These are phyloP conservation scores for Boeremia exigua DNA, from an alignment of 2,329 filamentous ascomycete species.

Conservation along the genomic window DNA sequence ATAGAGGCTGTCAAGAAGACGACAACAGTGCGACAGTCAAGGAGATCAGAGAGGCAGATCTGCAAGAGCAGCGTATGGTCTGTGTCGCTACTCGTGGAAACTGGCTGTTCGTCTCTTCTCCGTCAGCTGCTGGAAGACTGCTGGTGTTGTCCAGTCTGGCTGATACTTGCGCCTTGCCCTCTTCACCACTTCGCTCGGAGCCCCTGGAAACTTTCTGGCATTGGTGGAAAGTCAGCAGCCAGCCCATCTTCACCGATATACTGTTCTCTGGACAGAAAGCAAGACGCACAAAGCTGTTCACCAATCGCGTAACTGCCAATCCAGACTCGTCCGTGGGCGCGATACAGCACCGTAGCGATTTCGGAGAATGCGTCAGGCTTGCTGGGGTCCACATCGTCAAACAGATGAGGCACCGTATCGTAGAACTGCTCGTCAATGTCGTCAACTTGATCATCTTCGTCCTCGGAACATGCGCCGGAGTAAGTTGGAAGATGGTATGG, in stretches of 20 bases:
- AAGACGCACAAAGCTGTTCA: conserved; percentile 12
- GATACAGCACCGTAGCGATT: conserved; percentile 17
- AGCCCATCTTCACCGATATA: conserved; percentile 16
- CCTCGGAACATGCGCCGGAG: background rate
- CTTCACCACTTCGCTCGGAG: background rate
- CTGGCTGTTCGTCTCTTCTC: too few relatives aligned
- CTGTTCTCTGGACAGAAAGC: conserved; percentile 10
- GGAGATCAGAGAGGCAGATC: too few relatives aligned
- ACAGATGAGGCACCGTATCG: conserved; percentile 5
- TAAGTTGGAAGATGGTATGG: background rate
- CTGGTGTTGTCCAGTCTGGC: too few relatives aligned
- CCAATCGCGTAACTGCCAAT: conserved; percentile 5
- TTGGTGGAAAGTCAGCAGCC: conserved; percentile 16
- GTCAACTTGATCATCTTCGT: background rate
- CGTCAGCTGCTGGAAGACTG: too few relatives aligned
- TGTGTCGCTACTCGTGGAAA: too few relatives aligned
- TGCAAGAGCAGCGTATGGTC: too few relatives aligned
- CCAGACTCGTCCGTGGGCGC: conserved; percentile 19
- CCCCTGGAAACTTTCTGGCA: conserved; percentile 10
- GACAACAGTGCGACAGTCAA: too few relatives aligned
- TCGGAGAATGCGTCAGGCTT: conserved; percentile 6
- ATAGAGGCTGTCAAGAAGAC: too few relatives aligned
- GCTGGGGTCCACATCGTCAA: background rate
- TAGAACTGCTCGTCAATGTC: background rate
- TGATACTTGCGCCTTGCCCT: too few relatives aligned